Base-by-base conservation (phyloP, 345 rosid genomes). In the Noccaea caerulescens region DNA sequence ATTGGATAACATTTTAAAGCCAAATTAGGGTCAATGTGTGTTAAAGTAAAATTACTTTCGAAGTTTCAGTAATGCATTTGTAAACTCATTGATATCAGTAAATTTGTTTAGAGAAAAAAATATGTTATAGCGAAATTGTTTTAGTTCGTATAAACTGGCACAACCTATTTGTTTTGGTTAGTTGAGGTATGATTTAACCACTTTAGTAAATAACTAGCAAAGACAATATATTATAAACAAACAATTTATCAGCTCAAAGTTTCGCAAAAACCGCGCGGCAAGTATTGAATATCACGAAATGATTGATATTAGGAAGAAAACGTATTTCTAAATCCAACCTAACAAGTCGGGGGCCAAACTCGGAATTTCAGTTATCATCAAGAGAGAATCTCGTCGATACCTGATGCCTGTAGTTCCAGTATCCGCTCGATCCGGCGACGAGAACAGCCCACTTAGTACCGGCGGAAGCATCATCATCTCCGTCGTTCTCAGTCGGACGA, bases 371-470 rank as follows among this genome's bases (percentile, higher is more conserved):
- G 13, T 10, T 25, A 30, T 30, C 13, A 57, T 14, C 4, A 51
- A 51, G 36, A 63, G 11, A 63, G 50, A 10, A 55, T 45, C 49
- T 4, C 0, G 18, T 46, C 10, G 1, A 33, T 56, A 74, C 99
- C 93, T 94, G 98, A 45, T 94, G 99, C 69, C 98, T 79, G 68
- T 91, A 94, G 69, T 94, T 94, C 99, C 96, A 87, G 78, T 86
- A 94, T 30, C 96, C 97, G 30, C 62, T 85, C 38, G 99, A 94
- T 82, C 99, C 98, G n/a, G 98, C 99, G 54, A 88, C 86, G 43
- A 91, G 82, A 73, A 94, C 87, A 61, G 98, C 99, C 99, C 99
- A 94, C 77, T 84, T 77, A 0, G 90, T 89, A 56, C 92, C 96
- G 1, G 69, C 51, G 2, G 83, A 38, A 38, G 58, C 27, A 72